Evolutionary conservation across 1,284 basidiomycete genomes (phyloP).

Genomic region (Cryptococcus amylolentus): DNA sequence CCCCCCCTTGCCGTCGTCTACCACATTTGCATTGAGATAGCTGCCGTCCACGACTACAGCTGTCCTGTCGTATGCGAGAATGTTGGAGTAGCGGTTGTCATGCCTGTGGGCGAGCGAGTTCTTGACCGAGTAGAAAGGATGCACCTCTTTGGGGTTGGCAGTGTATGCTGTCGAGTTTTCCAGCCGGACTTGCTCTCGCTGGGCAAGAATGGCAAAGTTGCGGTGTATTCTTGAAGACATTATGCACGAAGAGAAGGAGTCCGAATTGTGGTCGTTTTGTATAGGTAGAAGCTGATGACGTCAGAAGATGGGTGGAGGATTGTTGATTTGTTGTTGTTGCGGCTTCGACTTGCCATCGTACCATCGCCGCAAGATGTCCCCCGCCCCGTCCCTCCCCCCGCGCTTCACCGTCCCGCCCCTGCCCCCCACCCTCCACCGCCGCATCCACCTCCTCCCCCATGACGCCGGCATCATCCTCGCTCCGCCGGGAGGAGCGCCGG

Average conservation of each 20-base stretch:
- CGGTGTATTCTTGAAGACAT: not conserved
- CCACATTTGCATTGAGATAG: constrained; percentile 45
- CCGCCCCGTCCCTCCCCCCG: constrained; percentile 29
- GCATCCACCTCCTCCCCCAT: constrained; percentile 27
- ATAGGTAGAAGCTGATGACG: not conserved
- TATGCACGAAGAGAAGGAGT: not conserved
- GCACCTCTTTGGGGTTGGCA: constrained; percentile 1
- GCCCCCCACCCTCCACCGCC: constrained; percentile 40
- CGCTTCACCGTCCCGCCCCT: constrained; percentile 44
- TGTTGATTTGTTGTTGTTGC: not conserved
- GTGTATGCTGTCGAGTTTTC: not conserved
- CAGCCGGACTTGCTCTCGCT: constrained; percentile 7
- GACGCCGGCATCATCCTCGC: constrained; percentile 34
- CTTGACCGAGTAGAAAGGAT: constrained; percentile 28
- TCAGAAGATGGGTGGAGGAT: constrained; percentile 6
- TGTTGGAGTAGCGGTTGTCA: constrained; percentile 41
- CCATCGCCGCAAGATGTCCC: constrained; percentile 2
- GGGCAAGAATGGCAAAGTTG: constrained; percentile 5
- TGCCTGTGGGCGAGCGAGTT: constrained; percentile 19
- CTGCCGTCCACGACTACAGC: constrained; percentile 22
- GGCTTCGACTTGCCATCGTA: not conserved
- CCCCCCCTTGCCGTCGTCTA: constrained; percentile 23
- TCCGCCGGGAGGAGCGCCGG: constrained; percentile 14
- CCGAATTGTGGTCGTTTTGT: not conserved
- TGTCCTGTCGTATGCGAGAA: constrained; percentile 44